These are phyloP conservation scores for Capniomyces stellatus DNA, from an alignment of 371 early-diverging fungal genomes.

Conservation along the genomic window DNA sequence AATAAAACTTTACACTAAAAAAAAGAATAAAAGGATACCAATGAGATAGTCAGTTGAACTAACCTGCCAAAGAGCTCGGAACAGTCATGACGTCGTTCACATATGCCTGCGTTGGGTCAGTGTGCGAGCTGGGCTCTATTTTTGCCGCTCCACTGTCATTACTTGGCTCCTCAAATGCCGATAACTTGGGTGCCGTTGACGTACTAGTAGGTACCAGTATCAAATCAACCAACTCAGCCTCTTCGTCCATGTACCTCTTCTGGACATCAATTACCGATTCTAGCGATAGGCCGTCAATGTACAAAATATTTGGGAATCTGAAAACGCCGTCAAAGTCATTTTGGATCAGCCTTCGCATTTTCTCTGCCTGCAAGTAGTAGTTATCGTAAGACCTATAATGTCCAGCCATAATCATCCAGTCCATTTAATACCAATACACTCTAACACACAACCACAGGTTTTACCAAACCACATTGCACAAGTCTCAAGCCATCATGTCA, in stretches of 20 bases:
- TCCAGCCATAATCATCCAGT: conserved; percentile 14
- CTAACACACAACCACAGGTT: background rate
- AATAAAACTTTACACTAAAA: background rate
- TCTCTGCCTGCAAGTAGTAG: conserved; percentile 61
- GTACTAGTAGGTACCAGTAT: conserved; percentile 54
- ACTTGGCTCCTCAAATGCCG: background rate
- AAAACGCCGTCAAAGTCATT: conserved; percentile 60
- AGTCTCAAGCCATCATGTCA: no score
- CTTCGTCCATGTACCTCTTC: background rate
- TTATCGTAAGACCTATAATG: conserved; percentile 31
- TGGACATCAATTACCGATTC: background rate
- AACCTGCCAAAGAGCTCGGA: conserved; percentile 64
- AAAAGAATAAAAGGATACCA: background rate
- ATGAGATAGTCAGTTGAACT: background rate
- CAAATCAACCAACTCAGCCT: conserved; percentile 31
- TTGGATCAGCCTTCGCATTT: conserved; percentile 56
- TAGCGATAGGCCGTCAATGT: background rate
- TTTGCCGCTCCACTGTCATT: conserved; percentile 3
- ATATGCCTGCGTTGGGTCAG: conserved; percentile 23
- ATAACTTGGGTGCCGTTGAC: conserved; percentile 35
- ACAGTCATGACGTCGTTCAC: conserved; percentile 79
- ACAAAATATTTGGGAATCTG: conserved; percentile 28
- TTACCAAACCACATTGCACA: no score
- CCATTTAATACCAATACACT: background rate
- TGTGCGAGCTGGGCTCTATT: background rate